phyloP scores from a whole-genome alignment of 768 basidiomycete species.

The Mrakia gelida region DNA sequence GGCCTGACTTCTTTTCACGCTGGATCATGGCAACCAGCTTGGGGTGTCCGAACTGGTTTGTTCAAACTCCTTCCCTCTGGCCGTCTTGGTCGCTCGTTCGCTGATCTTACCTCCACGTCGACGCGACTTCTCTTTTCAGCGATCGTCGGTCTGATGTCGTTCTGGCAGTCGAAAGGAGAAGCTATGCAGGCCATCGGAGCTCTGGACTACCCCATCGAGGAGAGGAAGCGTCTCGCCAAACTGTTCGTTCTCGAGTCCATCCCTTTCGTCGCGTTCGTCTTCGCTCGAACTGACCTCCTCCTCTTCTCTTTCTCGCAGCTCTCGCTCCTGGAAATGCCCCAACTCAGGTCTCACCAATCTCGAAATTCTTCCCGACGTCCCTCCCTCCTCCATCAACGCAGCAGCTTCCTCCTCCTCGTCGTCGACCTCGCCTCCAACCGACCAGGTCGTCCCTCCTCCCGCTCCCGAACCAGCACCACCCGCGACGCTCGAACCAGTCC shows the following conservation, averaged over 20 bases:
- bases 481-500: background rate
- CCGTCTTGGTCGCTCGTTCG: background rate
- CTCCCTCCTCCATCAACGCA: constrained; percentile 26
- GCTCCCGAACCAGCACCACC: background rate
- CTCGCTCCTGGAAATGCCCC: constrained; percentile 74
- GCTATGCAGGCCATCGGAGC: constrained; percentile 83
- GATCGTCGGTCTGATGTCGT: constrained; percentile 44
- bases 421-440: background rate
- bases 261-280: constrained; percentile 3
- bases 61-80: background rate
- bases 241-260: constrained; percentile 53
- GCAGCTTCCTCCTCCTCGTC: constrained; percentile 6
- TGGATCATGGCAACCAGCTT: constrained; percentile 96
- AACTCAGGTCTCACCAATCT: constrained; percentile 65
- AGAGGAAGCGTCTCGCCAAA: constrained; percentile 71
- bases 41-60: constrained; percentile 84
- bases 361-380: constrained; percentile 66
- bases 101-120: background rate
- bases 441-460: background rate
- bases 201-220: constrained; percentile 67
- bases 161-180: constrained; percentile 62
- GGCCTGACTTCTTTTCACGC: constrained; percentile 61
- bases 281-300: constrained; percentile 24
- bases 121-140: constrained; percentile 31
- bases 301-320: constrained; percentile 51